These are phyloP conservation scores for Beauveria sp. DNA, from an alignment of 2,329 filamentous ascomycete genomes.

Conservation along the genomic window DNA sequence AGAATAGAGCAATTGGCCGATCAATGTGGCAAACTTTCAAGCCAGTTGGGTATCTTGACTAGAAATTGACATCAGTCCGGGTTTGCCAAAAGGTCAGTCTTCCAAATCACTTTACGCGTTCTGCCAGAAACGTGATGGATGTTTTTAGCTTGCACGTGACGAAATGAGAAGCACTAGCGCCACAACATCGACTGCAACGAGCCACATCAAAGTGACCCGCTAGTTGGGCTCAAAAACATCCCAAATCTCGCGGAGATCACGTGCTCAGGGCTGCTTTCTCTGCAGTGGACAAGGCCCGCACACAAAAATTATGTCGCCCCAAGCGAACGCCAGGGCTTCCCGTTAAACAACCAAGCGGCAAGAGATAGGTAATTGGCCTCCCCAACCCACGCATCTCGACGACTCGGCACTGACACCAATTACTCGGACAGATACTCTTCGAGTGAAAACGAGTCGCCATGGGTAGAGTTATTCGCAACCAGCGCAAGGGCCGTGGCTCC, in stretches of 20 bases:
- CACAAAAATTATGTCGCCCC: conserved; percentile 32
- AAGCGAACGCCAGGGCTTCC: conserved; percentile 22
- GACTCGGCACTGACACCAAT: conserved; percentile 23
- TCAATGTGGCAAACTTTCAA: background rate
- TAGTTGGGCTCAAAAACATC: background rate
- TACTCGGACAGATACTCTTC: conserved; percentile 21
- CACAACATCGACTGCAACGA: background rate
- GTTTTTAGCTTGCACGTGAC: background rate
- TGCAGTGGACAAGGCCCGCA: conserved; percentile 20
- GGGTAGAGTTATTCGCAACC: conserved; percentile 59
- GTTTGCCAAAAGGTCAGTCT: background rate
- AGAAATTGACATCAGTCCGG: background rate
- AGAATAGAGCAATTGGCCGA: background rate
- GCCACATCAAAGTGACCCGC: conserved; percentile 4
- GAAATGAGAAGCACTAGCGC: background rate
- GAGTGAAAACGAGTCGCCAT: conserved; percentile 34
- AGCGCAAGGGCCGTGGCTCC: conserved; percentile 53
- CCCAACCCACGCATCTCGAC: conserved; percentile 13
- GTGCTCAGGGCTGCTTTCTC: conserved; percentile 26
- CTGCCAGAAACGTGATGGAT: background rate
- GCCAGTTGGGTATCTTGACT: background rate
- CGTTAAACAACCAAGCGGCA: conserved; percentile 33
- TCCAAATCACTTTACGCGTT: conserved; percentile 9
- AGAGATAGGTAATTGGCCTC: conserved; percentile 29
- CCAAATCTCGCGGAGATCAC: conserved; percentile 19